Evolutionary conservation across 2,329 filamentous ascomycete species (phyloP).

Genomic region (Zopfia rhizophila): DNA sequence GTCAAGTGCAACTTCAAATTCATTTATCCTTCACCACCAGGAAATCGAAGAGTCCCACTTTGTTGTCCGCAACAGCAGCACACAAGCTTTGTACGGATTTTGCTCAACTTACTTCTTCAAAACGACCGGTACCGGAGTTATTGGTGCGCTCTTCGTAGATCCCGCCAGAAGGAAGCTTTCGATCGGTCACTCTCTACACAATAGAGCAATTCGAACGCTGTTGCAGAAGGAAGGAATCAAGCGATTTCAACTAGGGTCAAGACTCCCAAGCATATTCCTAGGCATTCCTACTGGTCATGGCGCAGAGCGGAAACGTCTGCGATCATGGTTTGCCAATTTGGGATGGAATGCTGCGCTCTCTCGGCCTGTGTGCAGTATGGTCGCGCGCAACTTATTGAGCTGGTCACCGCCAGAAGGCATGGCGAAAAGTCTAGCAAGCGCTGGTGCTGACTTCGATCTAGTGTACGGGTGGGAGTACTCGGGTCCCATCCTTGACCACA

Average conservation of each 20-base stretch:
- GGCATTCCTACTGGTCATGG: conserved; percentile 79
- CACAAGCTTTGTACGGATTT: conserved; percentile 89
- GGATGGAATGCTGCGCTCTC: conserved; percentile 83
- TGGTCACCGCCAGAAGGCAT: conserved; percentile 84
- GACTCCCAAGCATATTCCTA: conserved; percentile 85
- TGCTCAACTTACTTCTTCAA: conserved; percentile 87
- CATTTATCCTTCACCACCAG: conserved; percentile 78
- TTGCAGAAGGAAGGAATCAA: conserved; percentile 77
- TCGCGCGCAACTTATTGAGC: conserved; percentile 74
- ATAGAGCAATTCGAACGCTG: conserved; percentile 81
- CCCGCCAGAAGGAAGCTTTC: conserved; percentile 86
- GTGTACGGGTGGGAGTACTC: conserved; percentile 83
- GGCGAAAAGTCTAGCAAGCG: conserved; percentile 75
- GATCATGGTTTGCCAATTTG: conserved; percentile 88
- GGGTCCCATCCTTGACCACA: conserved; percentile 77
- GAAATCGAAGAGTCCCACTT: conserved; percentile 85
- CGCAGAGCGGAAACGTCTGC: conserved; percentile 67
- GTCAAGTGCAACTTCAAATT: conserved; percentile 73
- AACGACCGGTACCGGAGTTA: conserved; percentile 74
- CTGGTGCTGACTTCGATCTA: conserved; percentile 82
- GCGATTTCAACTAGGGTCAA: conserved; percentile 82
- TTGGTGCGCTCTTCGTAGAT: conserved; percentile 91
- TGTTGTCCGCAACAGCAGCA: conserved; percentile 93
- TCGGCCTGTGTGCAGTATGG: conserved; percentile 74
- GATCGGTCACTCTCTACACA: conserved; percentile 89